Evolutionary conservation across 306 rosid genomes (phyloP).

Genomic region (Vigna radiata): DNA sequence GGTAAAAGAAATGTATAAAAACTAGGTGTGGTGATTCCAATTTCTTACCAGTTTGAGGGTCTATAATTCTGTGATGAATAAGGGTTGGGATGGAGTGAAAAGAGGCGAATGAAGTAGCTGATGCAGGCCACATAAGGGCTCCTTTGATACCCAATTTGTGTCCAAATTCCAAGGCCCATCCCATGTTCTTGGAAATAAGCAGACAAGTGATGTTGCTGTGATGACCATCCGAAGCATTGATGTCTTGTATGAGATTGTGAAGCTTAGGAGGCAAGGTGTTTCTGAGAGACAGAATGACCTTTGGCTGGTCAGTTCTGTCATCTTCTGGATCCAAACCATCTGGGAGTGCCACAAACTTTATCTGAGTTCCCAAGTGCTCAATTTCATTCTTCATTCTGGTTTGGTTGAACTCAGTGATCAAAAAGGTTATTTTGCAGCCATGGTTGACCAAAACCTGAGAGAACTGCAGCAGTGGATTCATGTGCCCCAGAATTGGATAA

Average conservation of each 20-base stretch:
- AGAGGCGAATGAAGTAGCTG: conserved; percentile 51
- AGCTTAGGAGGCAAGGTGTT: conserved; percentile 50
- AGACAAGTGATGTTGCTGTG: conserved; percentile 44
- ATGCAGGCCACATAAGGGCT: conserved; percentile 56
- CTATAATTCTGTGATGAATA: conserved; percentile 47
- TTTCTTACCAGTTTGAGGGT: conserved; percentile 24
- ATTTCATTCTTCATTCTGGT: not conserved
- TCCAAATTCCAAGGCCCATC: conserved; percentile 52
- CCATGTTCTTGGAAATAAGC: conserved; percentile 49
- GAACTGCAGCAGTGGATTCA: conserved; percentile 56
- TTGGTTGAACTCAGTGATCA: conserved; percentile 39
- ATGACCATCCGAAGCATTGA: conserved; percentile 28
- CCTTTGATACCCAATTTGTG: conserved; percentile 48
- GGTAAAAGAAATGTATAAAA: too few relatives aligned
- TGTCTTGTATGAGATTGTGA: conserved; percentile 47
- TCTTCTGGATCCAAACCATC: conserved; percentile 48
- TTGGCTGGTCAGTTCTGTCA: conserved; percentile 40
- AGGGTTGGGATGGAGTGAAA: conserved; percentile 43
- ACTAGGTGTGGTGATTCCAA: too few relatives aligned
- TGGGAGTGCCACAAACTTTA: conserved; percentile 44
- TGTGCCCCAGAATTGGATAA: conserved; percentile 57
- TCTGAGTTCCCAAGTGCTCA: conserved; percentile 1
- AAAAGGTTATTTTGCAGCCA: conserved; percentile 54
- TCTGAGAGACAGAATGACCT: not conserved
- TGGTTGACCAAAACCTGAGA: conserved; percentile 48